Base-by-base conservation (phyloP, 2,329 filamentous ascomycete genomes). In the Ophiosphaerella korrae region DNA sequence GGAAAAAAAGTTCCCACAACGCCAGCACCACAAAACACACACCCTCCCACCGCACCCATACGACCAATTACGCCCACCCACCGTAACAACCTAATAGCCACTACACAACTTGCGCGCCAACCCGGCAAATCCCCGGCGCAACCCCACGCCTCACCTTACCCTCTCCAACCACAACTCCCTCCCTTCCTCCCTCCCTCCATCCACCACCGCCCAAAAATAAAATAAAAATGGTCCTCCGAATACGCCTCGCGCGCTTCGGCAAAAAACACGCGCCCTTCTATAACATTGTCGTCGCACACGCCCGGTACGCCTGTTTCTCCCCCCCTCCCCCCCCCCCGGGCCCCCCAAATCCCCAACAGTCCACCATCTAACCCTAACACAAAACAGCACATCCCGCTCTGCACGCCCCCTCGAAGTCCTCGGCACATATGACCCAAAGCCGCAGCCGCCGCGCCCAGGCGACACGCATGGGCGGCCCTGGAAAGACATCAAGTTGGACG, bases 251-350 rank as follows among this genome's bases (percentile, higher is more conserved):
- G 65, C 92, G 94, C 74, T 96, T 97, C 74, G 92, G 92, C 72
- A 90, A 88, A 74, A 86, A 84, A 60, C 92, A 96, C 73, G 74
- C 84, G n/a, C 93, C 94, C 2, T 88, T 97, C 66, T 99, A 96
- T 83, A 99, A 99, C 79, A 97, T 99, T 58, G 91, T 97, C 61
- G 90, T 99, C 59, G 85, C 92, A 13, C 93, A 97, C 70, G 92
- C 92, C 40, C 87, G 92, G 90, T 95, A 83, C 60, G 81, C 36
- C 44, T 35, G n/a, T 18, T n/a, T n/a, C n/a, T n/a, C n/a, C n/a
- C n/a, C 33, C 32, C 23, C 33, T 40, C 36, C 13, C 26, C 8
- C 5, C 40, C 32, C 8, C 37, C 37, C 40, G 29, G 23, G n/a
- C n/a, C n/a, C n/a, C 26, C 16, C 36, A 14, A 39, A 24, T 9